phyloP scores from a whole-genome alignment of 148 eudicot genomes.

The Cornus florida region DNA sequence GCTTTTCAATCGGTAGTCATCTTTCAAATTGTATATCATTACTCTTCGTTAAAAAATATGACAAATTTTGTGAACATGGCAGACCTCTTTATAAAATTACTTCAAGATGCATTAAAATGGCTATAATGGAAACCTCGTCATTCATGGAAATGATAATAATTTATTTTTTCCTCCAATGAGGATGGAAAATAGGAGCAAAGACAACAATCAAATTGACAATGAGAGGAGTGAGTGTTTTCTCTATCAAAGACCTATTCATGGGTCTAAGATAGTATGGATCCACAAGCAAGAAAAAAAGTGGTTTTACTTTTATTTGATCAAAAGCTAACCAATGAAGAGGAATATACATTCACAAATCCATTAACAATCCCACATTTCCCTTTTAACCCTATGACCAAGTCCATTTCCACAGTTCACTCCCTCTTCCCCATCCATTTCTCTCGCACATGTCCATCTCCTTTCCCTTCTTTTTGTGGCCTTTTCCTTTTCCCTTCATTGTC shows the following conservation, averaged over 20 bases:
- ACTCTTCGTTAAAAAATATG: no score
- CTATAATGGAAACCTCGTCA: no score
- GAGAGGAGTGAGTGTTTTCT: no score
- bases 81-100: no score
- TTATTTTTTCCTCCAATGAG: no score
- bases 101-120: no score
- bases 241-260: neutral
- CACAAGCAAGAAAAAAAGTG: neutral
- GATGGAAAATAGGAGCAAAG: no score
- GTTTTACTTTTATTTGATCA: neutral
- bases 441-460: neutral
- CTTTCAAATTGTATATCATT: no score
- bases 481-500: neutral
- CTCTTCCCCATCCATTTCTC: neutral
- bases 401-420: neutral
- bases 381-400: neutral
- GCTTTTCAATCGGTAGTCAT: no score
- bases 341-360: neutral
- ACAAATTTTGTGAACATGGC: no score
- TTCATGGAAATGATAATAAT: no score
- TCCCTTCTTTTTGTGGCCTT: neutral
- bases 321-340: neutral
- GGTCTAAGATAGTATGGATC: neutral
- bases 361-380: neutral
- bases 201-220: no score